These are phyloP conservation scores for Saturnispora quitensis DNA, from an alignment of 805 yeast species.

Conservation along the genomic window DNA sequence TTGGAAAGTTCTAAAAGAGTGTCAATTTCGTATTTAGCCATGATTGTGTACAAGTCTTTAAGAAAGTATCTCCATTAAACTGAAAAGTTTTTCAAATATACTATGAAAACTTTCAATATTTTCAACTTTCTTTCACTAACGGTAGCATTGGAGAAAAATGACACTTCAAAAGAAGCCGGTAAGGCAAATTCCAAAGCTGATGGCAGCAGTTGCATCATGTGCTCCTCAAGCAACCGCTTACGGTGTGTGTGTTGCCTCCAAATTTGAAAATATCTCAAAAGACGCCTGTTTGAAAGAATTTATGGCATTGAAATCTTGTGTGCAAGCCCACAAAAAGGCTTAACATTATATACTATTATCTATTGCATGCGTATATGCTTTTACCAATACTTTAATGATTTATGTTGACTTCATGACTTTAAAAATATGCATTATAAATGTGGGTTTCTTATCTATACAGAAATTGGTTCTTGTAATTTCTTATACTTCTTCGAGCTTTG, in stretches of 20 bases:
- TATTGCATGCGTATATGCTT: neutral
- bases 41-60: neutral
- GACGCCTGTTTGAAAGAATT: slow-evolving; percentile 49
- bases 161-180: slow-evolving; percentile 16
- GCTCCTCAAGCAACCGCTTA: slow-evolving; percentile 30
- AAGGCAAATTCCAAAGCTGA: slow-evolving; percentile 25
- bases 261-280: slow-evolving; percentile 41
- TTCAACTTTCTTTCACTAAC: neutral
- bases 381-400: neutral
- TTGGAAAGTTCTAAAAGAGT: slow-evolving; percentile 1
- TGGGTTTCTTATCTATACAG: neutral
- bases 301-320: slow-evolving; percentile 40
- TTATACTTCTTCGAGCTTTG: slow-evolving; percentile 4
- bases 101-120: neutral
- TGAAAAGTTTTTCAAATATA: neutral
- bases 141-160: neutral
- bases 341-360: neutral
- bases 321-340: slow-evolving; percentile 21
- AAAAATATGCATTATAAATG: neutral
- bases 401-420: neutral
- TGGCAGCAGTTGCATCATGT: slow-evolving; percentile 25
- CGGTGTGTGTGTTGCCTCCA: slow-evolving; percentile 45
- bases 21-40: slow-evolving; percentile 6
- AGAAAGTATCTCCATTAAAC: neutral
- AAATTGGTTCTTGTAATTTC: neutral